Base-by-base conservation (phyloP, 2,329 filamentous ascomycete species). In the Malbranchea cinnamomea region DNA sequence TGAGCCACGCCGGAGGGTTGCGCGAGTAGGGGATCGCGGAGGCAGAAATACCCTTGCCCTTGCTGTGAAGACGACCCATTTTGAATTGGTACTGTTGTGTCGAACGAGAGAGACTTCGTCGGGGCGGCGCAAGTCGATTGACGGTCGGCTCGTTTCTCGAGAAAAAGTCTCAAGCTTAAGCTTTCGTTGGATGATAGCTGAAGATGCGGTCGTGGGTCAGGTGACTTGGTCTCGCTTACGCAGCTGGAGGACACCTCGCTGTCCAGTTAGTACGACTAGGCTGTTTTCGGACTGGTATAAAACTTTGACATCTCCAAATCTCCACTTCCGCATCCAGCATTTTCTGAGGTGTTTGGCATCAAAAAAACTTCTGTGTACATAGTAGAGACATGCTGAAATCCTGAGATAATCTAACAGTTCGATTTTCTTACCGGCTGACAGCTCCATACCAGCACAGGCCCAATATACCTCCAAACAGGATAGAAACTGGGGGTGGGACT, bases 61-160 rank as follows among this genome's bases (percentile, higher is more conserved):
- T 93, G 74, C 73, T 81, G 78, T 98, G 91, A 78, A 95, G 78
- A 73, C 87, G 78, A 78, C 85, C 83, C 83, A 92, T 92, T 50
- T 43, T 44, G 44, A 30, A 28, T 26, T 31, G 22, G 26, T 31
- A 13, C 18, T 27, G 33, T 25, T 13, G 25, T 34, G 33, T 37
- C 28, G 31, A 38, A 32, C n/a, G 33, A 31, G 29, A 28, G 5
- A 16, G n/a, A 23, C 12, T 26, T 29, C n/a, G 26, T 33, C 18
- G 23, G 15, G 21, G 15, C 17, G 25, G 29, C 20, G 23, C 11
- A 11, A 17, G 28, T 14, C 19, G 11, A 14, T 32, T 15, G 23
- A 25, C 24, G 30, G 20, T 20, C 2, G 14, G 22, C 5, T 21
- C 15, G 7, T 19, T 24, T 33, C 22, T 23, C 30, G 23, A 23